phyloP scores from a whole-genome alignment of 225 moss, liverwort and hornwort genomes.

The Neckera pumila region DNA sequence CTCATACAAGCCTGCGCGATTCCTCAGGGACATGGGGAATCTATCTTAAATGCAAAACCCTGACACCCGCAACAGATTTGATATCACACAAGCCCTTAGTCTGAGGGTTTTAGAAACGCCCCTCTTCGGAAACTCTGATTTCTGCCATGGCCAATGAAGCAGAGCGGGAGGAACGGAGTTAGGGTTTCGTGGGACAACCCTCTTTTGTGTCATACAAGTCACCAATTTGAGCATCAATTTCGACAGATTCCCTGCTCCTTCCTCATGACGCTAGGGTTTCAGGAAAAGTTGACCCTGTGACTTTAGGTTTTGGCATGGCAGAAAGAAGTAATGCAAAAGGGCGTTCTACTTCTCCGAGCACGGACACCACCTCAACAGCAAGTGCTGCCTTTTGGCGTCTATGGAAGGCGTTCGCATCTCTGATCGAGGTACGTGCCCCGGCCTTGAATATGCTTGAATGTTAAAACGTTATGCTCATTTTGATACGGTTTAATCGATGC shows the following conservation, averaged over 20 bases:
- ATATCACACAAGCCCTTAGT: not conserved
- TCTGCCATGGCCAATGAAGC: not conserved
- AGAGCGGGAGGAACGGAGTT: not conserved
- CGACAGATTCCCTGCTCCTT: not conserved
- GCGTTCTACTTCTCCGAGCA: not conserved
- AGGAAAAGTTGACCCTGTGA: not conserved
- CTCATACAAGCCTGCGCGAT: not conserved
- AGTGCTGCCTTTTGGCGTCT: not conserved
- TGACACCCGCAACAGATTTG: not conserved
- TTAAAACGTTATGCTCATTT: not conserved
- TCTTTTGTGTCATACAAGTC: not conserved
- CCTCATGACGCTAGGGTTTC: not conserved
- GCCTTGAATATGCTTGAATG: not conserved
- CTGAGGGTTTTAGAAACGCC: not conserved
- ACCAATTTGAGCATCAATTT: not conserved
- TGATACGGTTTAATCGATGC: not conserved
- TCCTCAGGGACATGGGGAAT: not conserved
- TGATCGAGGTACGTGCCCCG: conserved; percentile 4
- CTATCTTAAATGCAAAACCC: not conserved
- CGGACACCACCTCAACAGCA: not conserved
- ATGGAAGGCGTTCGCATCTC: conserved; percentile 26
- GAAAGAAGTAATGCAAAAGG: not conserved
- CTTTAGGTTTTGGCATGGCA: not conserved
- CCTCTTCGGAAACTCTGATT: not conserved
- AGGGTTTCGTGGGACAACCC: not conserved